These are phyloP conservation scores for Syzygium aromaticum DNA, from an alignment of 345 rosid species.

Conservation along the genomic window DNA sequence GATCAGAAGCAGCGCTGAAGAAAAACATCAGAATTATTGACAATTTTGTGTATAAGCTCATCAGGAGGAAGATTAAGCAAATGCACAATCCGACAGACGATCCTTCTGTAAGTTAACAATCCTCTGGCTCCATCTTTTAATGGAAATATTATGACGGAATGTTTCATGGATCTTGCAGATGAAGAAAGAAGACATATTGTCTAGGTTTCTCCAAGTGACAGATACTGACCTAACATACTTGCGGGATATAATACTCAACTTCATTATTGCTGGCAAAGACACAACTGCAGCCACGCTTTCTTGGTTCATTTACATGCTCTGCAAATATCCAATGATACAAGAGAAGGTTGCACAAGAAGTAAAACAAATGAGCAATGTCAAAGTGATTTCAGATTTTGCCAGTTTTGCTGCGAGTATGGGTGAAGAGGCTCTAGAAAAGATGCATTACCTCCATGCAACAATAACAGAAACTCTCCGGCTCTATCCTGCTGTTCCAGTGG, in stretches of 20 bases:
- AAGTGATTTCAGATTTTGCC: slow-evolving; percentile 1
- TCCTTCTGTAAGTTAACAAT: slow-evolving; percentile 22
- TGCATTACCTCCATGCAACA: slow-evolving; percentile 54
- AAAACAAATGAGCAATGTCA: slow-evolving; percentile 6
- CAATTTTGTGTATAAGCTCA: slow-evolving; percentile 40
- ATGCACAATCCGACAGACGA: slow-evolving; percentile 20
- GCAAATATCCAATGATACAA: slow-evolving; percentile 35
- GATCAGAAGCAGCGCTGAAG: slow-evolving; percentile 45
- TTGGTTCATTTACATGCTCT: slow-evolving; percentile 50
- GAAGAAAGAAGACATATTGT: slow-evolving; percentile 50
- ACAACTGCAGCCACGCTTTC: slow-evolving; percentile 50
- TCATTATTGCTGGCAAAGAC: slow-evolving; percentile 62
- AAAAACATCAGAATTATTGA: slow-evolving; percentile 26
- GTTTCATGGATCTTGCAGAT: slow-evolving; percentile 8
- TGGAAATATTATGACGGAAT: background rate
- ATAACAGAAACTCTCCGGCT: slow-evolving; percentile 51
- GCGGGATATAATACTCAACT: slow-evolving; percentile 46
- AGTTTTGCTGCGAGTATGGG: slow-evolving; percentile 20
- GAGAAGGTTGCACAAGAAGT: slow-evolving; percentile 39
- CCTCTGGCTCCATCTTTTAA: background rate
- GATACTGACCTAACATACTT: slow-evolving; percentile 31
- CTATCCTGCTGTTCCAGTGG: slow-evolving; percentile 56
- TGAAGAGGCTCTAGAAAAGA: slow-evolving; percentile 36
- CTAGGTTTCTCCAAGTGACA: slow-evolving; percentile 40
- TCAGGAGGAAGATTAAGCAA: slow-evolving; percentile 30